phyloP scores from a whole-genome alignment of 305 asterid species.

The Fraxinus greggii region DNA sequence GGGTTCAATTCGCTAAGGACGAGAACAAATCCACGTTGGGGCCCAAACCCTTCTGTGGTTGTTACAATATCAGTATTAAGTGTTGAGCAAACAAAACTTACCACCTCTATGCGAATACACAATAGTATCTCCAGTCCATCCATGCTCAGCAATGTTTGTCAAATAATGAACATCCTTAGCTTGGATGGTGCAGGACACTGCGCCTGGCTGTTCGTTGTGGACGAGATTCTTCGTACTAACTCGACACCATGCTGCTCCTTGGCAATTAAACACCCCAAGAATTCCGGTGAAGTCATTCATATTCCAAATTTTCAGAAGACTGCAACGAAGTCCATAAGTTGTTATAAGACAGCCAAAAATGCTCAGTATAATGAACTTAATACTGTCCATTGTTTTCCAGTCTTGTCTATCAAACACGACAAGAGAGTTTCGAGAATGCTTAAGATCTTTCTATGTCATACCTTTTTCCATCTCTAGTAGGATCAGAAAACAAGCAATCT shows the following conservation, averaged over 20 bases:
- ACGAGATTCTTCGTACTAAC: conserved; percentile 48
- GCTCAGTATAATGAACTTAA: background rate
- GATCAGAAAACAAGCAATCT: conserved; percentile 61
- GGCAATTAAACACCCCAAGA: conserved; percentile 74
- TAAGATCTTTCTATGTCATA: conserved; percentile 9
- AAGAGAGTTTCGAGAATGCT: background rate
- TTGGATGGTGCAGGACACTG: conserved; percentile 38
- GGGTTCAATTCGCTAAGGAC: too few relatives aligned
- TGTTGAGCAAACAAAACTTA: conserved; percentile 9
- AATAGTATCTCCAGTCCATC: conserved; percentile 61
- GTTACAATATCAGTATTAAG: background rate
- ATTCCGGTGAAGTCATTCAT: conserved; percentile 64
- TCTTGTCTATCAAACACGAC: background rate
- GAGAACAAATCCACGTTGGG: background rate
- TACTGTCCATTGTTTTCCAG: background rate
- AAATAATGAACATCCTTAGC: conserved; percentile 60
- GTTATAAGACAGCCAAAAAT: background rate
- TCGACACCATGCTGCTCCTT: conserved; percentile 81
- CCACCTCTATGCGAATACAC: conserved; percentile 63
- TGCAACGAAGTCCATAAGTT: conserved; percentile 25
- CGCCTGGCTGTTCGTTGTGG: conserved; percentile 56
- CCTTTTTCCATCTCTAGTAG: conserved; percentile 62
- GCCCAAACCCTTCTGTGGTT: too few relatives aligned
- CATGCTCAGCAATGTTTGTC: conserved; percentile 44
- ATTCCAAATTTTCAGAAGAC: conserved; percentile 80